A percentile compares a stretch with the other conserved stretches of the same genome.
Evolutionary conservation across 225 moss, liverwort and hornwort genomes (phyloP).

Genomic region (Marchantia paleacea): DNA sequence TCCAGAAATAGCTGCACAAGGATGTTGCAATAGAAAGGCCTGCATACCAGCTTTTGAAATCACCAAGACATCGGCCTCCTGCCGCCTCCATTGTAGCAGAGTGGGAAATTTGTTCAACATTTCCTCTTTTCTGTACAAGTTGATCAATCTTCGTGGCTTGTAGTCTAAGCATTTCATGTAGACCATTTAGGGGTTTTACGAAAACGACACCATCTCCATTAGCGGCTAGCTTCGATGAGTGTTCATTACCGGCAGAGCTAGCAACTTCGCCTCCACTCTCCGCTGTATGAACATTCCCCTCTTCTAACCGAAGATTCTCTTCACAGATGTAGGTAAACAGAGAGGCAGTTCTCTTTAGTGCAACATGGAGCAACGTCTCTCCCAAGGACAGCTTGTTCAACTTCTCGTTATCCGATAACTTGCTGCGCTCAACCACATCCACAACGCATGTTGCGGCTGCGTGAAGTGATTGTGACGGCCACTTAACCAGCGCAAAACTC

Average conservation of each 20-base stretch:
- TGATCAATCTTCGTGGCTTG: conserved; percentile 25
- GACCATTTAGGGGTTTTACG: neutral
- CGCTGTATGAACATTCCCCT: neutral
- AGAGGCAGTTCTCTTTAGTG: conserved; percentile 31
- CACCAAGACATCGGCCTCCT: conserved; percentile 7
- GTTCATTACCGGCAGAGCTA: neutral
- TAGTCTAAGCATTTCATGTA: conserved; percentile 18
- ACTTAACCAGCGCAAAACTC: conserved; percentile 26
- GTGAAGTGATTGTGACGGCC: conserved; percentile 31
- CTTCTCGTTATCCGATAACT: conserved; percentile 17
- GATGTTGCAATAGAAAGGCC: conserved; percentile 51
- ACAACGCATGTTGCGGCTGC: conserved; percentile 34
- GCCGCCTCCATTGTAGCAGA: neutral
- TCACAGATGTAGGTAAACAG: conserved; percentile 27
- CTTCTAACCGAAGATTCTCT: conserved; percentile 18
- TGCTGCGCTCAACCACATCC: conserved; percentile 28
- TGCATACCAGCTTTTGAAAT: conserved; percentile 38
- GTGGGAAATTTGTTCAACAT: neutral
- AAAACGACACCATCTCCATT: neutral
- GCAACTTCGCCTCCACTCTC: neutral
- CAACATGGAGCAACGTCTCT: conserved; percentile 16
- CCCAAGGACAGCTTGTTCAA: conserved; percentile 11
- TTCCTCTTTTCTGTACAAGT: conserved; percentile 3
- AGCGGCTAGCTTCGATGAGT: neutral
- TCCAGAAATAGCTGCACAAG: conserved; percentile 67